These are phyloP conservation scores for Boechera stricta DNA, from an alignment of 345 rosid genomes.

Conservation along the genomic window DNA sequence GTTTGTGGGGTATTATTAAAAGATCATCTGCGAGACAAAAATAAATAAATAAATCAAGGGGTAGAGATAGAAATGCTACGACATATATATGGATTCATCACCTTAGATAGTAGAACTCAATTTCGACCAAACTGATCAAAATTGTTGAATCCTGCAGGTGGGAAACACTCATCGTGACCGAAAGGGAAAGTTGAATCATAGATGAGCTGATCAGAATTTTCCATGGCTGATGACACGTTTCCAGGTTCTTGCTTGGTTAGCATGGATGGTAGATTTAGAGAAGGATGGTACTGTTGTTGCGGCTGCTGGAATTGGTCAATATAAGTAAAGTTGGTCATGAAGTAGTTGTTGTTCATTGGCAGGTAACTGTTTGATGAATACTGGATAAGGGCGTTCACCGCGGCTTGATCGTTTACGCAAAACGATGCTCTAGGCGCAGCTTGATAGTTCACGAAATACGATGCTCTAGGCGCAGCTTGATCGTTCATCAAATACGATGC, in stretches of 20 bases:
- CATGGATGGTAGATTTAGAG: background rate
- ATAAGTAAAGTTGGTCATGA: constrained; percentile 16
- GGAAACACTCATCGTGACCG: background rate
- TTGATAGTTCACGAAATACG: background rate
- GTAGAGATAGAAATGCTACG: background rate
- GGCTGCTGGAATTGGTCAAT: background rate
- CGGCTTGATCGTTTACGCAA: background rate
- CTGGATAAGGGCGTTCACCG: background rate
- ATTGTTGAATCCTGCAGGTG: background rate
- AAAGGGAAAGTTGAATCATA: background rate
- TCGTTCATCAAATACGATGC: background rate
- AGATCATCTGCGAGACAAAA: background rate
- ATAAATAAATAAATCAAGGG: background rate
- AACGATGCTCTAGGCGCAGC: background rate
- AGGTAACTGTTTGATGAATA: constrained; percentile 9
- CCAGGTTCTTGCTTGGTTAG: constrained; percentile 5
- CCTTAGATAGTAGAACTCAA: constrained; percentile 9
- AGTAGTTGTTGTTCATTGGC: background rate
- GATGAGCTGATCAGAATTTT: background rate
- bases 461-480: background rate
- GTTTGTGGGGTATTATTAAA: background rate
- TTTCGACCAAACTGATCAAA: background rate
- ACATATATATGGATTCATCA: constrained; percentile 11
- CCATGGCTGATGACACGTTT: constrained; percentile 2
- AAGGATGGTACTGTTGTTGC: background rate